Evolutionary conservation across 73 alveolate genomes (phyloP), one percentile per base, ranked within the genome.

Genomic region (Halteria grandinella): DNA sequence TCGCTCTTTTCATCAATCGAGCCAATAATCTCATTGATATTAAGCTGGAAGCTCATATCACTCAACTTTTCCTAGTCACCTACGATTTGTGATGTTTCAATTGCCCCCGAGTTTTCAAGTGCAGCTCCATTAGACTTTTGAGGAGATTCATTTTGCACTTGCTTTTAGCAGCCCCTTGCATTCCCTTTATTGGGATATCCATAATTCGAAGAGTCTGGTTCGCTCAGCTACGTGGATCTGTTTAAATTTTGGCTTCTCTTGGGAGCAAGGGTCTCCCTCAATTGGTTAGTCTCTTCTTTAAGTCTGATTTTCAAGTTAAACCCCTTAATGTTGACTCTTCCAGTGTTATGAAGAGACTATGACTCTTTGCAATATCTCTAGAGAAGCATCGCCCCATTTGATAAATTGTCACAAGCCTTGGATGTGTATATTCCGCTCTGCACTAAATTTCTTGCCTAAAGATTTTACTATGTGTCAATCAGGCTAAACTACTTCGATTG

Each of bases 1-100:
- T 66, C 80, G 29, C 40, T 66, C 39, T 66, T 66, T 23, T 66
- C 80, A 66, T 66, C 80, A 5, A 66, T 20, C 39, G 69, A 45
- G 1, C 80, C 80, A 2, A 66, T 66, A 10, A 66, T 66, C 47
- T 66, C 80, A 25, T 66, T 66, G 25, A 66, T 52, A 28, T 66
- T 66, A 25, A 36, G 28, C 5, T 63, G 47, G 52, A 66, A 66
- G 23, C 69, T 44, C 80, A 66, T 66, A 25, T 66, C 80, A 10
- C 55, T 25, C 51, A 44, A 32, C 39, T 66, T 66, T 23, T 66
- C 80, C n/a, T n/a, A n/a, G 47, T 66, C 80, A 11, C 50, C 50
- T 15, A 66, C 47, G 31, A 66, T 66, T 28, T 66, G 43, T 1
- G 69, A 44, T 11, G 80, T 66, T 41, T 66, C 80, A 6, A 66